These are phyloP conservation scores for Chaetomium strumarium DNA, from an alignment of 2,329 filamentous ascomycete genomes.

Conservation along the genomic window DNA sequence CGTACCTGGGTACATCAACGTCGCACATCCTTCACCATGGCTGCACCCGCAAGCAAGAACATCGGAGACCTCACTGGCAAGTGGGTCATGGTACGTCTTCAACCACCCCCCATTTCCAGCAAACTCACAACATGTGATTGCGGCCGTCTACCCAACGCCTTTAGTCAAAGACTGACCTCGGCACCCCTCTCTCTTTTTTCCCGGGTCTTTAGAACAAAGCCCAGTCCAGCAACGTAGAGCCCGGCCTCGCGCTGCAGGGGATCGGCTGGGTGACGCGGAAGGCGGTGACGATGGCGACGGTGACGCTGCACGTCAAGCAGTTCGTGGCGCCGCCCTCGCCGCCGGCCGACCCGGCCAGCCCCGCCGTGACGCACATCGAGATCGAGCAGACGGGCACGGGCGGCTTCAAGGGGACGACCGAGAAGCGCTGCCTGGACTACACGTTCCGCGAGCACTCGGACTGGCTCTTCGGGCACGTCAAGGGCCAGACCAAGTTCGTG, in stretches of 20 bases:
- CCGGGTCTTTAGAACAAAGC: slow-evolving; percentile 57
- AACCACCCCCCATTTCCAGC: slow-evolving; percentile 1
- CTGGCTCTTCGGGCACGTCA: slow-evolving; percentile 71
- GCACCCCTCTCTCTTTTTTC: background rate
- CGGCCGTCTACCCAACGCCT: no score
- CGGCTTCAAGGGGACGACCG: slow-evolving; percentile 58
- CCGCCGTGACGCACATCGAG: slow-evolving; percentile 54
- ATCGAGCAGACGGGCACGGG: slow-evolving; percentile 67
- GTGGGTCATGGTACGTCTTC: slow-evolving; percentile 58
- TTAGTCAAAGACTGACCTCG: background rate
- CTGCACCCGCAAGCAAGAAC: slow-evolving; percentile 61
- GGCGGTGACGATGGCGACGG: slow-evolving; percentile 60
- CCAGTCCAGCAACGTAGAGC: slow-evolving; percentile 63
- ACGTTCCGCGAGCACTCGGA: slow-evolving; percentile 60
- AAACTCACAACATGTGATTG: slow-evolving; percentile 6
- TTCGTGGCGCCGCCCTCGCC: slow-evolving; percentile 41
- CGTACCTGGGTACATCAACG: background rate
- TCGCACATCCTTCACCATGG: slow-evolving; percentile 51
- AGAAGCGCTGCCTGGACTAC: slow-evolving; percentile 50
- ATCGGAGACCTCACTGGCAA: slow-evolving; percentile 62
- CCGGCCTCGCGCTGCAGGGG: slow-evolving; percentile 66
- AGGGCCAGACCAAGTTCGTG: slow-evolving; percentile 52
- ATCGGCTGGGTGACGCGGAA: slow-evolving; percentile 68
- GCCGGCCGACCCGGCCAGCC: slow-evolving; percentile 24
- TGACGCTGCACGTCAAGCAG: slow-evolving; percentile 60